Base-by-base conservation (phyloP, 2,329 filamentous ascomycete species). In the Pyricularia grisea region DNA sequence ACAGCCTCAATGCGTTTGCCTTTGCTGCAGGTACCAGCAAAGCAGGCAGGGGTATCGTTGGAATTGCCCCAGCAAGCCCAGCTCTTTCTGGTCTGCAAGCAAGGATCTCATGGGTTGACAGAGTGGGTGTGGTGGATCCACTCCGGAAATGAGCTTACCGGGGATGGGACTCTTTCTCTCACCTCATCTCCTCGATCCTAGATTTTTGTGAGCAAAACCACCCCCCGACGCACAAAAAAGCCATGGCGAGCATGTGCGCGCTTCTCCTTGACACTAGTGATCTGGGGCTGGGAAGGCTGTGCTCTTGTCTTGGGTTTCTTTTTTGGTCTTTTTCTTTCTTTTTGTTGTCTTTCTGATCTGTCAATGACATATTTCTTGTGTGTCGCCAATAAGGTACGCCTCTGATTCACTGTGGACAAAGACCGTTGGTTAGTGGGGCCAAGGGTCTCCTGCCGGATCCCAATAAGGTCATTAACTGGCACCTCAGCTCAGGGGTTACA, bases 1-100 rank as follows among this genome's bases (percentile, higher is more conserved):
- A 25, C 20, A 42, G 30, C 27, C 25, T 25, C 33, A 12, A 36
- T 36, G 64, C 64, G 64, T 4, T 25, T 50, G 17, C 20, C 5
- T 66, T 31, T 42, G 31, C 64, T 66, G 64, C 64, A 66, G 64
- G 64, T 66, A 66, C 64, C 28, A 42, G 28, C 64, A 66, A 31
- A 31, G 20, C 30, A 4, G n/a, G 30, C 25, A 66, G 64, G 63
- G 64, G n/a, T 66, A 20, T 66, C 64, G 36, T 42, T 28, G 61
- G 9, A 28, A 65, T 31, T 30, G 3, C 6, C 30, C 61, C 60
- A 36, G 33, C 11, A 6, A 4, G 33, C 33, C 33, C 33, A 36
- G 33, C 33, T 36, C 33, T 36, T 36, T 3, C 33, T 36, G 33
- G 33, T 14, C 42, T 50, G 17, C 20, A 50, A 4, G 20, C 17